Conservation (phyloP, 768 basidiomycete species). For the Naganishia antarctica region DNA sequence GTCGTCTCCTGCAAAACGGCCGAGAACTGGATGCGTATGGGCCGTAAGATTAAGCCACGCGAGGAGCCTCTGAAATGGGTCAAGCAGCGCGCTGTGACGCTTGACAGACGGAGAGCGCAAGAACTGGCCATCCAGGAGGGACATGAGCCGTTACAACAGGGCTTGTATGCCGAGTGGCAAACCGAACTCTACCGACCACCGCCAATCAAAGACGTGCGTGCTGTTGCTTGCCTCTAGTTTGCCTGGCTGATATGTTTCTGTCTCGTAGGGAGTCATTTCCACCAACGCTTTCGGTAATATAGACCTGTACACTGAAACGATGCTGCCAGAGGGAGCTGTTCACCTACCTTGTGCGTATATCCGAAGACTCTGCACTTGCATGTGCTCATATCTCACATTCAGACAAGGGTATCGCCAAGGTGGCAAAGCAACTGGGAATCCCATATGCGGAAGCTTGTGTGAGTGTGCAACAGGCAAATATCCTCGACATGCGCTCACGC, state of each 20-base stretch:
- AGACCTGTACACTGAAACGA: slow-evolving; percentile 87
- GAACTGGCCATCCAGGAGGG: slow-evolving; percentile 57
- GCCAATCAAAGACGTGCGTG: slow-evolving; percentile 75
- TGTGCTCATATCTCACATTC: slow-evolving; percentile 11
- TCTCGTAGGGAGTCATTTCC: slow-evolving; percentile 73
- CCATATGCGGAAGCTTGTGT: slow-evolving; percentile 95
- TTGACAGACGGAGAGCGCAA: slow-evolving; percentile 69
- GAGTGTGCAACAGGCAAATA: slow-evolving; percentile 48
- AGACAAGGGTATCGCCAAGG: slow-evolving; percentile 83
- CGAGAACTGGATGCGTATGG: slow-evolving; percentile 91
- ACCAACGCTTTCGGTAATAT: slow-evolving; percentile 97
- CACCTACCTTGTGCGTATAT: slow-evolving; percentile 79
- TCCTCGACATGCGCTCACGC: background rate
- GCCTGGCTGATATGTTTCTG: background rate
- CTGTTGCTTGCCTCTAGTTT: background rate
- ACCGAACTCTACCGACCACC: slow-evolving; percentile 74
- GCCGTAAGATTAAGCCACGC: slow-evolving; percentile 65
- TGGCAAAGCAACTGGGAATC: slow-evolving; percentile 78
- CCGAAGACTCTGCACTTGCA: background rate
- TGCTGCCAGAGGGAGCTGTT: slow-evolving; percentile 80
- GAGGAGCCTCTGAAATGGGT: slow-evolving; percentile 84
- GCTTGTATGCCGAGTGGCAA: slow-evolving; percentile 76
- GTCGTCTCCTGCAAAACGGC: slow-evolving; percentile 82
- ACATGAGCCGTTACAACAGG: slow-evolving; percentile 67
- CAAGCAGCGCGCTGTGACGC: slow-evolving; percentile 76